These are phyloP conservation scores for Dipodascopsis tothii DNA, from an alignment of 805 yeast genomes.

Conservation along the genomic window DNA sequence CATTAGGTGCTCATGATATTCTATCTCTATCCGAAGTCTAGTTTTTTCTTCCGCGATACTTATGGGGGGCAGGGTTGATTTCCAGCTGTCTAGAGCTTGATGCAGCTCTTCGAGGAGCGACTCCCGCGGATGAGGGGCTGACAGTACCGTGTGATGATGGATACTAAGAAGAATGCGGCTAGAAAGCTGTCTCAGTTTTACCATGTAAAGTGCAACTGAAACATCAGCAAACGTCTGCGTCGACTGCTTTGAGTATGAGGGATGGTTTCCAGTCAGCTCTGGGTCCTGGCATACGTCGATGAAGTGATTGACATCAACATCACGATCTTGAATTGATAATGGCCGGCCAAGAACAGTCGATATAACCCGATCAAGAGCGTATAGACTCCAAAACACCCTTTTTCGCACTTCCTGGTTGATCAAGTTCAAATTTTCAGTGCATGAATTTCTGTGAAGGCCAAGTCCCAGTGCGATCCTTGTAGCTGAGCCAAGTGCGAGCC, in stretches of 20 bases:
- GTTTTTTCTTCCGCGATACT: constrained; percentile 15
- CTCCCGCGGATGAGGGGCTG: constrained; percentile 1
- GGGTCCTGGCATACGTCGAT: constrained; percentile 10
- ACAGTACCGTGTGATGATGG: background rate
- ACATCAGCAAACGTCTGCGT: constrained; percentile 4
- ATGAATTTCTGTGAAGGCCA: constrained; percentile 26
- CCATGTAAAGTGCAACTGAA: constrained; percentile 16
- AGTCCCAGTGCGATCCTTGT: constrained; percentile 26
- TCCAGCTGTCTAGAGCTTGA: constrained; percentile 9
- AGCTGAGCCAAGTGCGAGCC: constrained; percentile 29
- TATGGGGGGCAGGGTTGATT: constrained; percentile 5
- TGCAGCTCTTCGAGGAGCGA: constrained; percentile 9
- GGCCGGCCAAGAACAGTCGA: constrained; percentile 46
- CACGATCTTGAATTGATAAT: constrained; percentile 43
- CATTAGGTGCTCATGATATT: constrained; percentile 17
- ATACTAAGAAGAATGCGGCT: constrained; percentile 5
- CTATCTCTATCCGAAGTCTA: constrained; percentile 13
- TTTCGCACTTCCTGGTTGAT: constrained; percentile 25
- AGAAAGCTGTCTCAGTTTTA: constrained; percentile 10
- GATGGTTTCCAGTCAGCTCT: constrained; percentile 1
- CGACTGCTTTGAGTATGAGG: background rate
- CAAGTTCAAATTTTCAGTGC: constrained; percentile 7
- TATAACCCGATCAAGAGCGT: constrained; percentile 35
- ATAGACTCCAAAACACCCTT: constrained; percentile 26
- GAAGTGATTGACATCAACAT: constrained; percentile 34